phyloP scores from a whole-genome alignment of 495 filamentous ascomycete genomes.

The Saxophila tyrrhenica region DNA sequence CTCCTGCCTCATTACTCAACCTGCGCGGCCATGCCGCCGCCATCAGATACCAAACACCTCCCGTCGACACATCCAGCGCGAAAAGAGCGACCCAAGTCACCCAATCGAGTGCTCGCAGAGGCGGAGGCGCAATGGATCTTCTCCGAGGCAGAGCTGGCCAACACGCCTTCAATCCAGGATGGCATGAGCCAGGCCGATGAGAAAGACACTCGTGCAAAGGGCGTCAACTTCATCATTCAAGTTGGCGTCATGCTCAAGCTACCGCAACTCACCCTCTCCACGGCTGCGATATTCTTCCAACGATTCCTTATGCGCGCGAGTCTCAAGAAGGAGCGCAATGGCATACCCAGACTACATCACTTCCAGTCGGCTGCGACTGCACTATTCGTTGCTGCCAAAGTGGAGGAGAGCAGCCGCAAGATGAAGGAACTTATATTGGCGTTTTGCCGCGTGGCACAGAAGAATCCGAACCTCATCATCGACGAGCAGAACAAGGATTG shows the following conservation, averaged over 20 bases:
- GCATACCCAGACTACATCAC: slow-evolving; percentile 62
- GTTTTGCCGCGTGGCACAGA: slow-evolving; percentile 88
- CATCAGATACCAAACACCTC: slow-evolving; percentile 7
- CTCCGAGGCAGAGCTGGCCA: slow-evolving; percentile 65
- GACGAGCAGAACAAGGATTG: slow-evolving; percentile 95
- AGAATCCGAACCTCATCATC: slow-evolving; percentile 71
- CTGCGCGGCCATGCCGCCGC: slow-evolving; percentile 7
- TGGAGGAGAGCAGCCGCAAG: slow-evolving; percentile 88
- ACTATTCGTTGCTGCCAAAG: slow-evolving; percentile 89
- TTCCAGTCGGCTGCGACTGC: slow-evolving; percentile 78
- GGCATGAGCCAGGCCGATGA: slow-evolving; percentile 67
- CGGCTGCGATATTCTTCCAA: slow-evolving; percentile 89
- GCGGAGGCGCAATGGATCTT: slow-evolving; percentile 78
- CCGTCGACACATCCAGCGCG: slow-evolving; percentile 21
- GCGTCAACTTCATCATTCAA: slow-evolving; percentile 90
- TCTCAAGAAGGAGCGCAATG: slow-evolving; percentile 48
- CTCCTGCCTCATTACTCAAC: not conserved
- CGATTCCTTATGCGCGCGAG: slow-evolving; percentile 84
- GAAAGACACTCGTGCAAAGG: slow-evolving; percentile 67
- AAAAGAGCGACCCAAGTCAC: slow-evolving; percentile 25
- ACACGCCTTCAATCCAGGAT: slow-evolving; percentile 73
- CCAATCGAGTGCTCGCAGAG: slow-evolving; percentile 38
- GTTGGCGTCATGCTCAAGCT: slow-evolving; percentile 87
- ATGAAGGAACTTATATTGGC: slow-evolving; percentile 87
- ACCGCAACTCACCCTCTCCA: slow-evolving; percentile 80